Evolutionary conservation across 129 eudicot species (phyloP), one percentile per base, ranked within the genome.

Genomic region (Tanacetum coccineum): DNA sequence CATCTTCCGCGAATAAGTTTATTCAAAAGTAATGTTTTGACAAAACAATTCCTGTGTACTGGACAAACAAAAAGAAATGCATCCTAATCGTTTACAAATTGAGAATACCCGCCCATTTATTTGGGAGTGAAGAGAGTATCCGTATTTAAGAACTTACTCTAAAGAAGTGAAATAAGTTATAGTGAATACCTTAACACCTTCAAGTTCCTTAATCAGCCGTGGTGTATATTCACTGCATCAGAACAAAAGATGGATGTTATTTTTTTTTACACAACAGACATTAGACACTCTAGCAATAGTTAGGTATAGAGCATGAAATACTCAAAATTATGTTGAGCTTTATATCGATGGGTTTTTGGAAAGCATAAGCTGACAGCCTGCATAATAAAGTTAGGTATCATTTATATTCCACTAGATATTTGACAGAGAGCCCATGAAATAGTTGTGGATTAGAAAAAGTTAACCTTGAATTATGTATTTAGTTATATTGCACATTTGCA

Each of bases 151-250:
- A 14, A 36, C 39, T 19, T 54, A 36, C 52, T 36, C 48, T 20
- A 7, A 45, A 56, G 49, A 57, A 13, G 36, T 48, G 45, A 59
- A 18, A 42, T 7, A 65, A 20, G 67, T 53, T 70, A 22, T 5
- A 17, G 40, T 25, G 47, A 52, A 42, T 76, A 93, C 99, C 99
- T 89, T 84, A 45, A 84, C 78, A 13, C 90, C 93, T 72, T 93
- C 96, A 64, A 93, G 99, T 54, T 71, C 81, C 78, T 84, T 93
- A 52, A 93, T 86, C 51, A 93, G 86, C 78, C 99, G 81, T 70
- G 99, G 99, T 54, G 92, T 84, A 74, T 80, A 93, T 73, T 93
- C 99, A 70, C 99, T 93, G 95, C 81, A 77, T 44, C 50, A 44
- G 30, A 68, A 52, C 64, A 48, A 52, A 66, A 2, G 0, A 39